phyloP scores from a whole-genome alignment of 345 rosid genomes.

The Euclidium syriacum region DNA sequence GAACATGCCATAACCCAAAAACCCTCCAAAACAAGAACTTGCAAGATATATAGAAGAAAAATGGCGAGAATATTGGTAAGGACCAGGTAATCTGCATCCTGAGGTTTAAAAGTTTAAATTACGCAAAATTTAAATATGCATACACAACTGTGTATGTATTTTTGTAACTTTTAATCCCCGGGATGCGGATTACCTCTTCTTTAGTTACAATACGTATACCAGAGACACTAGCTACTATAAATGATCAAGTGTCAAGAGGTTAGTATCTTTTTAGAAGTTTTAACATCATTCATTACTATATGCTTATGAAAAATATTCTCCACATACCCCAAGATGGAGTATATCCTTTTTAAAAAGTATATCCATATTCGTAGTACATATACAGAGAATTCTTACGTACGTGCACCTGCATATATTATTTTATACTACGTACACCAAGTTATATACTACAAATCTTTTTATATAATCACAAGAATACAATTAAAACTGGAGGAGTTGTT shows the following conservation, averaged over 20 bases:
- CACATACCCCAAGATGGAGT: not conserved
- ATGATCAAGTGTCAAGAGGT: not conserved
- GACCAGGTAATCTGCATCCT: constrained; percentile 39
- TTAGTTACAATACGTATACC: constrained; percentile 19
- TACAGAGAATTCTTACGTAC: not conserved
- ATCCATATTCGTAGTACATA: not conserved
- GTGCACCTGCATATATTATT: not conserved
- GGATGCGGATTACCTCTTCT: constrained; percentile 39
- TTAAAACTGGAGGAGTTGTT: too few species aligned
- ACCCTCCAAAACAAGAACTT: not conserved
- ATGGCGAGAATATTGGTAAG: constrained; percentile 25
- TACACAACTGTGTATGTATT: not conserved
- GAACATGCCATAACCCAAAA: not conserved
- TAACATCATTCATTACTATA: not conserved
- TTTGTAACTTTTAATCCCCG: constrained; percentile 21
- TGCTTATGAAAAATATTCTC: not conserved
- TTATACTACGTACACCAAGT: not conserved
- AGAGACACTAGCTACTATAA: too few species aligned
- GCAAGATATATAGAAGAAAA: not conserved
- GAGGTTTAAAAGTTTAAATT: constrained; percentile 25
- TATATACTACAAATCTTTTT: too few species aligned
- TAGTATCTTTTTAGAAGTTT: not conserved
- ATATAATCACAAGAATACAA: too few species aligned
- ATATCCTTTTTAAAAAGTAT: too few species aligned
- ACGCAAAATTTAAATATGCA: not conserved